Conservation (phyloP, 306 rosid genomes). For the Pyrus bretschneideri region DNA sequence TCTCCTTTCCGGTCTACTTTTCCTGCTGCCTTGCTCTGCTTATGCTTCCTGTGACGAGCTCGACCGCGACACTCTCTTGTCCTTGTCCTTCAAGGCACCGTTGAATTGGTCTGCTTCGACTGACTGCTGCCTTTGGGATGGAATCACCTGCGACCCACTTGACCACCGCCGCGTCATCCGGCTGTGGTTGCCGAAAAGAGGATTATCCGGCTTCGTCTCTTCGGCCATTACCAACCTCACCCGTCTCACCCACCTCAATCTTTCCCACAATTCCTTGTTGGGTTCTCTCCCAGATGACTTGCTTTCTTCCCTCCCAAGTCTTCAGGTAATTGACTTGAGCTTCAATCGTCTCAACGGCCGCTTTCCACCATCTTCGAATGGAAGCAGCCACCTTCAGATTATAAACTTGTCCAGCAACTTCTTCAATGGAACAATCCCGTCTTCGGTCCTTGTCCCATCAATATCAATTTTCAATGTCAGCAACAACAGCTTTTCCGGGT, state of each 20-base stretch:
- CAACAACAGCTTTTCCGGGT: slow-evolving; percentile 63
- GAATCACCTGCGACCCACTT: slow-evolving; percentile 37
- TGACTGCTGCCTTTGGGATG: slow-evolving; percentile 85
- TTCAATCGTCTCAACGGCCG: slow-evolving; percentile 33
- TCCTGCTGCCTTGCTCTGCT: neutral
- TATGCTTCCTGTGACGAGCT: neutral
- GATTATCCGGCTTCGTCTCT: slow-evolving; percentile 42
- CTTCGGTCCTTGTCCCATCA: slow-evolving; percentile 32
- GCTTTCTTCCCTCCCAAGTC: slow-evolving; percentile 21
- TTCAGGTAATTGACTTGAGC: slow-evolving; percentile 2
- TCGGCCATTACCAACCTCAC: slow-evolving; percentile 37
- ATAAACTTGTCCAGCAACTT: slow-evolving; percentile 70
- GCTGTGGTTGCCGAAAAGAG: slow-evolving; percentile 42
- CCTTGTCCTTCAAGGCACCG: slow-evolving; percentile 5
- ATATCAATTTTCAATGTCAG: slow-evolving; percentile 64
- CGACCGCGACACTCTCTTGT: neutral
- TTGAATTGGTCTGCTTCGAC: slow-evolving; percentile 55
- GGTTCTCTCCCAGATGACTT: slow-evolving; percentile 43
- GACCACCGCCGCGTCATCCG: slow-evolving; percentile 36
- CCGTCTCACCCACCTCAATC: slow-evolving; percentile 50
- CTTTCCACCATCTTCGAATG: slow-evolving; percentile 13
- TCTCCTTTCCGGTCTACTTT: neutral
- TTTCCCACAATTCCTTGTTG: slow-evolving; percentile 46
- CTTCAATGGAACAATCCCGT: slow-evolving; percentile 49
- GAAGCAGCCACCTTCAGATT: slow-evolving; percentile 15